Conservation (phyloP, 2,329 filamentous ascomycete genomes). For the Incumbomyces delicatus region DNA sequence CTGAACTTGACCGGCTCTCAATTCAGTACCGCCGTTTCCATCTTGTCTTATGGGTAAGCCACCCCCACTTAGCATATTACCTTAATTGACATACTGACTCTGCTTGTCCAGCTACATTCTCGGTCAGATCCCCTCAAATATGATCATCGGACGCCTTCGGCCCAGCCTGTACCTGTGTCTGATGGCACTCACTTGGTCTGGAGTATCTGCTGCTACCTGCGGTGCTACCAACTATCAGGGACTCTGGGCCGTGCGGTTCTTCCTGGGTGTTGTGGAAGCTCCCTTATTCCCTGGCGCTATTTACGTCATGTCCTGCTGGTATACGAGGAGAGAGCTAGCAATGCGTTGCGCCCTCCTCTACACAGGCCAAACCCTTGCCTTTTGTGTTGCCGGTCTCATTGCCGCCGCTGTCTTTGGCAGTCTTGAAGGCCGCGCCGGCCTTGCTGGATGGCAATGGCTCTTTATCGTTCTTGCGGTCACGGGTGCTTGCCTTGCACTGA, state of each 20-base stretch:
- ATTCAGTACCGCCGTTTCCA: conserved; percentile 24
- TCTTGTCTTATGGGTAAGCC: conserved; percentile 9
- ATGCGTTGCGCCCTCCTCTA: conserved; percentile 41
- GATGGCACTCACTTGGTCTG: conserved; percentile 27
- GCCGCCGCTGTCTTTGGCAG: conserved; percentile 39
- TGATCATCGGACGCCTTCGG: conserved; percentile 25
- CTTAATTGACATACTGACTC: conserved; percentile 23
- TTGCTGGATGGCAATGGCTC: conserved; percentile 28
- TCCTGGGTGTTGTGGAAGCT: conserved; percentile 35
- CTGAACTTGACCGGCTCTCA: conserved; percentile 22
- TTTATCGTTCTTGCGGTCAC: conserved; percentile 30
- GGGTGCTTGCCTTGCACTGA: conserved; percentile 32
- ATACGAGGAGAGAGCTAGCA: conserved; percentile 54
- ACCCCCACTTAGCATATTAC: not conserved
- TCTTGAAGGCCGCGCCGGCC: conserved; percentile 23
- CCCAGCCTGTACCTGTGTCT: conserved; percentile 36
- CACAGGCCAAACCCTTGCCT: conserved; percentile 37
- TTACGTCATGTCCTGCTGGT: conserved; percentile 26
- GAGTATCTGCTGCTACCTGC: conserved; percentile 26
- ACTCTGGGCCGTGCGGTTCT: conserved; percentile 27
- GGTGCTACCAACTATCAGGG: not conserved
- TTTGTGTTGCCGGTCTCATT: conserved; percentile 37
- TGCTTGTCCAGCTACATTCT: conserved; percentile 19
- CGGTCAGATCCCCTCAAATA: conserved; percentile 17
- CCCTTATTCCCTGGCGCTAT: conserved; percentile 28